Evolutionary conservation across 495 filamentous ascomycete genomes (phyloP).

Genomic region (Neurospora sublineolata): DNA sequence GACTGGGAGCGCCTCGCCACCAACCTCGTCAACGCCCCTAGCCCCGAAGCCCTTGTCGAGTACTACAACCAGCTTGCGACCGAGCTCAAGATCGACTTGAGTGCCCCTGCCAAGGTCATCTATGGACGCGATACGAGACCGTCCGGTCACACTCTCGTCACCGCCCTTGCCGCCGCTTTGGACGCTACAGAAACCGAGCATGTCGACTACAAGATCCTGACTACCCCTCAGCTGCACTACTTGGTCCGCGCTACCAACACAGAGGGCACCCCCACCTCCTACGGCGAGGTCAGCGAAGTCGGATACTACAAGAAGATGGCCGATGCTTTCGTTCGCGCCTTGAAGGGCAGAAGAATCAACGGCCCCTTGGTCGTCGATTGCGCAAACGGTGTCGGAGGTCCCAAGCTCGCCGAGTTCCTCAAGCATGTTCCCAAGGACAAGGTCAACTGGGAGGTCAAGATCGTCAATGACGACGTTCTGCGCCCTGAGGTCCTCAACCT

Average conservation of each 20-base stretch:
- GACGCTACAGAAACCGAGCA: constrained; percentile 60
- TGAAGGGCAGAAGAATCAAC: constrained; percentile 56
- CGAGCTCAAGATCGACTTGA: constrained; percentile 62
- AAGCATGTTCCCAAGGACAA: constrained; percentile 63
- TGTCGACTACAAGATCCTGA: constrained; percentile 75
- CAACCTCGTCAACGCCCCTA: constrained; percentile 68
- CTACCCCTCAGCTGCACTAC: constrained; percentile 94
- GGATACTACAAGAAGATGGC: constrained; percentile 93
- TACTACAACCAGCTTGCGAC: constrained; percentile 62
- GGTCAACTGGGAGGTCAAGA: constrained; percentile 64
- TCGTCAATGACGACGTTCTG: constrained; percentile 84
- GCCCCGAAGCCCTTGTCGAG: constrained; percentile 59
- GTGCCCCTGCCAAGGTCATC: constrained; percentile 63
- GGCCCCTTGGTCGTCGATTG: constrained; percentile 81
- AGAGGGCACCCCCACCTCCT: constrained; percentile 64
- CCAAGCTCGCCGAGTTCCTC: constrained; percentile 76
- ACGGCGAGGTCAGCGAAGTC: constrained; percentile 76
- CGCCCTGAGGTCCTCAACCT: constrained; percentile 80
- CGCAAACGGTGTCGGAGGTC: constrained; percentile 92
- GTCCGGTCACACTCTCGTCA: constrained; percentile 72
- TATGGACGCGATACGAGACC: constrained; percentile 89
- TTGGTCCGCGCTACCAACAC: constrained; percentile 92
- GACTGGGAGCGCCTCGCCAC: constrained; percentile 89
- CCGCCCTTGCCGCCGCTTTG: constrained; percentile 64
- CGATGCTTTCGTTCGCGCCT: constrained; percentile 66